A percentile compares a stretch with the other conserved stretches of the same genome.
phyloP scores from a whole-genome alignment of 1,139 yeast species.

The Hansenula lynferdii region DNA sequence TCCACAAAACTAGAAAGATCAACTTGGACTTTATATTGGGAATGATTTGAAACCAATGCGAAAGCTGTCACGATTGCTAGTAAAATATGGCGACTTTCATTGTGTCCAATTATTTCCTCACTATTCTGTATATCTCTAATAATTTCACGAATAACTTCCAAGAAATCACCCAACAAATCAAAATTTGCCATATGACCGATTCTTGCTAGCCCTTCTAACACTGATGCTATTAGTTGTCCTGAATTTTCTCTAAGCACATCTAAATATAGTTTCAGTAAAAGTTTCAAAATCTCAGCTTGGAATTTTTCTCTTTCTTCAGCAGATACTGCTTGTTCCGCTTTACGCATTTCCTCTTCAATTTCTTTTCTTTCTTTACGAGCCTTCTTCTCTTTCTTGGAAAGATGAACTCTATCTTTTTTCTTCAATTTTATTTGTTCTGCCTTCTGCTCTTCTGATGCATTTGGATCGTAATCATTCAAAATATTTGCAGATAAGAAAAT shows the following conservation, averaged over 20 bases:
- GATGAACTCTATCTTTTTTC: slow-evolving; percentile 85
- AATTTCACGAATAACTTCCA: slow-evolving; percentile 82
- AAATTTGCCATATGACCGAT: slow-evolving; percentile 92
- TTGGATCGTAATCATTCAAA: slow-evolving; percentile 77
- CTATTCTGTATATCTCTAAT: slow-evolving; percentile 48
- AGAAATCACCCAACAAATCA: slow-evolving; percentile 86
- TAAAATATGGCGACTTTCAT: slow-evolving; percentile 57
- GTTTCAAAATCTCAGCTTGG: slow-evolving; percentile 80
- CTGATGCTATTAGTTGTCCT: slow-evolving; percentile 74
- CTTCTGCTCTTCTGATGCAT: slow-evolving; percentile 39
- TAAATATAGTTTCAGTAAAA: slow-evolving; percentile 66
- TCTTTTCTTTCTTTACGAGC: slow-evolving; percentile 79
- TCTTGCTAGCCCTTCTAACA: slow-evolving; percentile 84
- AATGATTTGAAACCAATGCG: slow-evolving; percentile 74
- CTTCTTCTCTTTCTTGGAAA: slow-evolving; percentile 84
- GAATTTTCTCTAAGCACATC: slow-evolving; percentile 66
- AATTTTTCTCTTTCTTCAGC: slow-evolving; percentile 79
- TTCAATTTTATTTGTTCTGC: slow-evolving; percentile 47
- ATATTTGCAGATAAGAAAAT: slow-evolving; percentile 69
- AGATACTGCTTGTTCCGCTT: slow-evolving; percentile 83
- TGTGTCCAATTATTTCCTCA: slow-evolving; percentile 24
- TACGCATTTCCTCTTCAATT: slow-evolving; percentile 84
- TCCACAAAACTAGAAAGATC: slow-evolving; percentile 71
- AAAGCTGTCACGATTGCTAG: slow-evolving; percentile 89
- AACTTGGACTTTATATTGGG: slow-evolving; percentile 55